Conservation (phyloP, 805 yeast species). For the Schizosaccharomyces japonicus region DNA sequence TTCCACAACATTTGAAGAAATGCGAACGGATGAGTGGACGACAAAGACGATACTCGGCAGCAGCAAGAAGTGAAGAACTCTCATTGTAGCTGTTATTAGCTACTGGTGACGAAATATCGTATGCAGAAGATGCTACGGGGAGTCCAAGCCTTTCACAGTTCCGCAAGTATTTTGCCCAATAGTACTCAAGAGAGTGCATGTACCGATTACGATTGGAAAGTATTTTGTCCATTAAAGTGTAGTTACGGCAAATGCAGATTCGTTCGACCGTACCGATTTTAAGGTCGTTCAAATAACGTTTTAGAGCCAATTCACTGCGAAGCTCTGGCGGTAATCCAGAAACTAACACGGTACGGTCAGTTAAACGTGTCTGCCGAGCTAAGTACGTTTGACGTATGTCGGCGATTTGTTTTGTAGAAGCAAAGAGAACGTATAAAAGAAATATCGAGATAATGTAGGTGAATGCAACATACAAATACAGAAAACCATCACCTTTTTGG, state of each 20-base stretch:
- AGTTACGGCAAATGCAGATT: slow-evolving; percentile 63
- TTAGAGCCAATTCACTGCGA: slow-evolving; percentile 45
- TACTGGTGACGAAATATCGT: neutral
- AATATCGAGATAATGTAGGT: slow-evolving; percentile 64
- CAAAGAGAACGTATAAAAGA: slow-evolving; percentile 33
- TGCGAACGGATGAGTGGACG: slow-evolving; percentile 48
- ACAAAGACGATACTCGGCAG: slow-evolving; percentile 7
- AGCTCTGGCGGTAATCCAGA: slow-evolving; percentile 74
- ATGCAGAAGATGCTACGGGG: neutral
- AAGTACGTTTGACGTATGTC: slow-evolving; percentile 51
- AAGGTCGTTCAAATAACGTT: slow-evolving; percentile 49
- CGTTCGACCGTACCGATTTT: slow-evolving; percentile 61
- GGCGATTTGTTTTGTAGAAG: slow-evolving; percentile 53
- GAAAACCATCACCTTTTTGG: slow-evolving; percentile 22
- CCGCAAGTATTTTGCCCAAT: neutral
- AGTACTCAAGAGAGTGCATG: neutral
- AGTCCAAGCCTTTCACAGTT: neutral
- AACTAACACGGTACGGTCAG: slow-evolving; percentile 69
- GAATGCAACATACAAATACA: slow-evolving; percentile 72
- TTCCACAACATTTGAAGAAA: slow-evolving; percentile 37
- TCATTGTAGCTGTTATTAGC: neutral
- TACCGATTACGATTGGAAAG: neutral
- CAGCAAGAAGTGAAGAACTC: no score
- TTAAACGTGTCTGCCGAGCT: slow-evolving; percentile 64
- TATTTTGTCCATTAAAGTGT: slow-evolving; percentile 49